Percentiles rank a stretch among this genome's conserved stretches.
Evolutionary conservation across 108 stramenopile genomes (phyloP).

Genomic region (Fistulifera solaris): DNA sequence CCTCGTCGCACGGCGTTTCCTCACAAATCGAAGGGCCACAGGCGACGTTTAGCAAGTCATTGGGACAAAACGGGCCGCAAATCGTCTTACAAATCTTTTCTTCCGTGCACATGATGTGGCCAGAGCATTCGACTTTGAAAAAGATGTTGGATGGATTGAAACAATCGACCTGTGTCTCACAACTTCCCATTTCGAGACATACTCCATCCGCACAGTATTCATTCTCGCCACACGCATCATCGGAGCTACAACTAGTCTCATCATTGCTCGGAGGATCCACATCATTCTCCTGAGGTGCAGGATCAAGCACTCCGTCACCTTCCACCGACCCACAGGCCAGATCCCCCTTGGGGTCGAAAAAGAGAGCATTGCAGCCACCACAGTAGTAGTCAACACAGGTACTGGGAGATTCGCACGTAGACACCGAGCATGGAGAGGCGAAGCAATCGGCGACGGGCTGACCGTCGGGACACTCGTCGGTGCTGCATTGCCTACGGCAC

Average conservation of each 20-base stretch:
- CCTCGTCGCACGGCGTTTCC: slow-evolving; percentile 6
- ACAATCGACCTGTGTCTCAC: slow-evolving; percentile 8
- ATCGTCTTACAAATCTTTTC: slow-evolving; percentile 3
- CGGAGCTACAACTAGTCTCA: slow-evolving; percentile 2
- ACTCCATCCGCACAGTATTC: slow-evolving; percentile 14
- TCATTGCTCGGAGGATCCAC: neutral
- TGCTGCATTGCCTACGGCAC: slow-evolving; percentile 7
- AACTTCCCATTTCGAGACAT: slow-evolving; percentile 5
- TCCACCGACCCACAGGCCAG: no score
- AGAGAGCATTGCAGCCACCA: no score
- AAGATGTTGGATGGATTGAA: slow-evolving; percentile 20
- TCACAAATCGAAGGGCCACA: slow-evolving; percentile 5
- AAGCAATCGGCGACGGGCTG: slow-evolving; percentile 3
- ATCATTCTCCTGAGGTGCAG: no score
- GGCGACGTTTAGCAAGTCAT: neutral
- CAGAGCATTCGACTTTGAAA: slow-evolving; percentile 12
- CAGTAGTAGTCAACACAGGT: no score
- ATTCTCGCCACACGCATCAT: slow-evolving; percentile 1
- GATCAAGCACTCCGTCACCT: no score
- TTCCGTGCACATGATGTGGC: slow-evolving; percentile 10
- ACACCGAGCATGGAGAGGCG: slow-evolving; percentile 1
- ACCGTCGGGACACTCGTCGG: slow-evolving; percentile 7
- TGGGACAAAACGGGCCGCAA: slow-evolving; percentile 9
- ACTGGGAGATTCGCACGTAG: no score
- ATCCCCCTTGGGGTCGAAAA: no score